Conservation (phyloP, 148 eudicot species). For the Camellia granthamiana region DNA sequence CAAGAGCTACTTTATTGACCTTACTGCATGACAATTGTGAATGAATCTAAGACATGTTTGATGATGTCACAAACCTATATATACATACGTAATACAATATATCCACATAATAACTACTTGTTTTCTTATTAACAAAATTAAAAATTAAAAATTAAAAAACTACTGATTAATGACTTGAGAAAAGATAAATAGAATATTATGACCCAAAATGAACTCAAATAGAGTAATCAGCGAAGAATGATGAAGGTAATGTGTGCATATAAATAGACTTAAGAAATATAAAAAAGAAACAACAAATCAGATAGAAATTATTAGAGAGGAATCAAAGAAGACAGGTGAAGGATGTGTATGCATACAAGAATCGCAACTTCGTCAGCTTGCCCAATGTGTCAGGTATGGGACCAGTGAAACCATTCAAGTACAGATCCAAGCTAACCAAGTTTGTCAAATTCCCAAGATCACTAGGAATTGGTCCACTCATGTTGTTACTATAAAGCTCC, state of each 20-base stretch:
- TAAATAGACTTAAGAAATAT: not conserved
- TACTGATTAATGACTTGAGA: not conserved
- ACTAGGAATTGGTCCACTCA: slow-evolving; percentile 29
- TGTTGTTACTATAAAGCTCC: slow-evolving; percentile 34
- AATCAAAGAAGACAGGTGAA: slow-evolving; percentile 11
- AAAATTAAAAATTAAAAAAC: not conserved
- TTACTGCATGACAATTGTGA: not conserved
- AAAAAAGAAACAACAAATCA: not conserved
- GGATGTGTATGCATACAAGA: slow-evolving; percentile 27
- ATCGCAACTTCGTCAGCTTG: slow-evolving; percentile 23
- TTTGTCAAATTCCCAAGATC: slow-evolving; percentile 34
- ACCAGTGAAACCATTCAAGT: slow-evolving; percentile 31
- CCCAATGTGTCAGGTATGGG: slow-evolving; percentile 32
- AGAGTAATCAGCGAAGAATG: too few species aligned
- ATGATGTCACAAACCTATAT: not conserved
- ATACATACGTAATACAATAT: not conserved
- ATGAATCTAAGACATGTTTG: not conserved
- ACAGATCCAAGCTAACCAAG: slow-evolving; percentile 38
- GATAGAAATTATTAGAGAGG: not conserved
- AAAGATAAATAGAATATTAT: not conserved
- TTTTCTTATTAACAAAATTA: not conserved
- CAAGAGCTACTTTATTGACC: not conserved
- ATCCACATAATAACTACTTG: not conserved
- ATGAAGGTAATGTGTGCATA: not conserved
- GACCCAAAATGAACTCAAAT: not conserved